These are phyloP conservation scores for Vicia faba DNA, from an alignment of 306 rosid species.

Conservation along the genomic window DNA sequence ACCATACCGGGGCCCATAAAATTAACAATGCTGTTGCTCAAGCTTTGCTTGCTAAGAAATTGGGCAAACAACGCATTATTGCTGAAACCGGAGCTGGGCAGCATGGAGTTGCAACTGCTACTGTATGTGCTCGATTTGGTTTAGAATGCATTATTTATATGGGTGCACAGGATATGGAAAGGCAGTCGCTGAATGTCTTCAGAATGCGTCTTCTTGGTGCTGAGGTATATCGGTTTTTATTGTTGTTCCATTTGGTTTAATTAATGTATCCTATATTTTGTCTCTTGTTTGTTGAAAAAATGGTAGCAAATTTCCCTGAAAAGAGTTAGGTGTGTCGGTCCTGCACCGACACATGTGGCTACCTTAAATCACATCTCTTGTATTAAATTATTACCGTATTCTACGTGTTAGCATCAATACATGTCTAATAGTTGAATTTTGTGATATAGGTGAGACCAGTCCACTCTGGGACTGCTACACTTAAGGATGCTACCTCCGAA, in stretches of 20 bases:
- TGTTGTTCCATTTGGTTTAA: slow-evolving; percentile 16
- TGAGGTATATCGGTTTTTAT: slow-evolving; percentile 62
- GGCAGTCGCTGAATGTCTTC: slow-evolving; percentile 94
- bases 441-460: slow-evolving; percentile 78
- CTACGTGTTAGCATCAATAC: neutral
- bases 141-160: slow-evolving; percentile 83
- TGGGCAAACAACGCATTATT: slow-evolving; percentile 85
- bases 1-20: slow-evolving; percentile 98
- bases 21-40: slow-evolving; percentile 95
- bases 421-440: slow-evolving; percentile 12
- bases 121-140: slow-evolving; percentile 95
- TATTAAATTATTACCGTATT: neutral
- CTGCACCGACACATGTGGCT: neutral
- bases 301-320: neutral
- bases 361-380: neutral
- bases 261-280: slow-evolving; percentile 15
- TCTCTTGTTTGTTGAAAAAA: slow-evolving; percentile 12
- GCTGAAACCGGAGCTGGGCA: slow-evolving; percentile 99
- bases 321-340: neutral
- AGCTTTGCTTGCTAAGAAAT: slow-evolving; percentile 86
- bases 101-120: slow-evolving; percentile 98
- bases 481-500: slow-evolving; percentile 97
- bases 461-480: slow-evolving; percentile 92
- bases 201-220: slow-evolving; percentile 98
- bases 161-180: slow-evolving; percentile 99